Evolutionary conservation across 176 grass and related monocot species (phyloP), one percentile per base, ranked within the genome.

Genomic region (Triticum monococcum): DNA sequence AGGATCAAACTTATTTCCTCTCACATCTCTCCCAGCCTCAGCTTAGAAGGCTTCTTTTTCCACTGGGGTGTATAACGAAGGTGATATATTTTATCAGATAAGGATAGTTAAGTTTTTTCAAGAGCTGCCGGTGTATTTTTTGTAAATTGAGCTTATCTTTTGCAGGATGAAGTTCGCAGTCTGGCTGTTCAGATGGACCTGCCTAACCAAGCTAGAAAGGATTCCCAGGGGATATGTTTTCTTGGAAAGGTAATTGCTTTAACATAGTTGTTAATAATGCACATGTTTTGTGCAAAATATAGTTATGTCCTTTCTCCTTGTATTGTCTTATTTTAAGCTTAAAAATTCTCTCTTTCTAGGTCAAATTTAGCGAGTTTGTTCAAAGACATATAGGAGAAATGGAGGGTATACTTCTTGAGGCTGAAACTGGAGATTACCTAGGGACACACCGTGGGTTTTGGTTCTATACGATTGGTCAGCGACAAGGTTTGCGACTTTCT

Each of bases 331-430:
- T 31, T 31, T 66, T 33, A 56, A 83, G 23, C 33, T 79, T 50
- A 8, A 43, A 16, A 71, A 79, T 11, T 72, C 20, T 46, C 57
- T 78, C 72, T 50, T 91, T 93, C 22, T 85, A 96, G 97, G 97
- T 99, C 36, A 99, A 96, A 90, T 99, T 96, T 61, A 93, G 90
- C 23, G 97, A 99, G 87, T 99, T 99, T 91, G 97, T 99, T 92
- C 92, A 86, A 86, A 93, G 80, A 77, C 94, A 94, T 72, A 93
- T 99, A 73, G 94, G 97, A 67, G 94, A 99, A 81, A 89, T 86
- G 87, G 92, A 96, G 33, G 97, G 97, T 60, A 40, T 93, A 81
- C 76, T 99, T 41, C 43, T 99, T 64, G 97, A 99, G 84, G 97
- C 97, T 70, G 97, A 99, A 65, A 96, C 97, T 26, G 97, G 97